A percentile compares a stretch with the other conserved stretches of the same genome.
phyloP scores from a whole-genome alignment of 306 rosid genomes.

The Trifolium fragiferum region DNA sequence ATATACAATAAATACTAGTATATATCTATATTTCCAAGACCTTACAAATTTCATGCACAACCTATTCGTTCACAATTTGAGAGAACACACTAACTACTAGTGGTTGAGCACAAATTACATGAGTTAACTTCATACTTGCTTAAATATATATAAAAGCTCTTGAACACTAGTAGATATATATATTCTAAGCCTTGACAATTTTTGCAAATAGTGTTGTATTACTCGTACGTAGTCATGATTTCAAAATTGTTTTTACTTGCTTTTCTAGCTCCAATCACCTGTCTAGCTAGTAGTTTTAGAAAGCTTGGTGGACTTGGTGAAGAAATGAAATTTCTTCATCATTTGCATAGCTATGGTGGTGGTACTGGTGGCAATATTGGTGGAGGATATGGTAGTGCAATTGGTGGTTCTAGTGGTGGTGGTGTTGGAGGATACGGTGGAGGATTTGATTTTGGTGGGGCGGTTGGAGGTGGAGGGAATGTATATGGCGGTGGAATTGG shows the following conservation, averaged over 20 bases:
- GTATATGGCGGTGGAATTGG: slow-evolving; percentile 26
- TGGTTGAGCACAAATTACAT: slow-evolving; percentile 45
- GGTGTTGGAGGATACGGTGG: slow-evolving; percentile 39
- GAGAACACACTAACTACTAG: not conserved
- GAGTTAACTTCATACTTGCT: not conserved
- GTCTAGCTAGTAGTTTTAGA: slow-evolving; percentile 43
- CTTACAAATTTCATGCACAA: not conserved
- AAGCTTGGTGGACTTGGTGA: slow-evolving; percentile 41
- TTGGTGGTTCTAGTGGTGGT: slow-evolving; percentile 40
- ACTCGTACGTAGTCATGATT: slow-evolving; percentile 33
- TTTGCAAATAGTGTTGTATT: not conserved
- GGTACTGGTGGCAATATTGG: not conserved
- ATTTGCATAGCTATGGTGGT: slow-evolving; percentile 45
- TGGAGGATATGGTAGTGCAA: slow-evolving; percentile 33
- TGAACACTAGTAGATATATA: not conserved
- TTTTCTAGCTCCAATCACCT: slow-evolving; percentile 38
- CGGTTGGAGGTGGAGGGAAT: slow-evolving; percentile 44
- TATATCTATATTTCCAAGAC: not conserved
- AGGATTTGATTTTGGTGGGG: slow-evolving; percentile 38
- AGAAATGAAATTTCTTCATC: slow-evolving; percentile 37
- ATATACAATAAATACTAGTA: too few relatives aligned
- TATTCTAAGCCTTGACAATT: not conserved
- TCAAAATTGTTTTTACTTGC: slow-evolving; percentile 49
- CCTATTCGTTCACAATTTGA: not conserved
- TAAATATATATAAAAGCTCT: not conserved